A percentile compares a stretch with the other conserved stretches of the same genome.
Evolutionary conservation across 2,329 filamentous ascomycete genomes (phyloP).

Genomic region (Didymella arachidicola): DNA sequence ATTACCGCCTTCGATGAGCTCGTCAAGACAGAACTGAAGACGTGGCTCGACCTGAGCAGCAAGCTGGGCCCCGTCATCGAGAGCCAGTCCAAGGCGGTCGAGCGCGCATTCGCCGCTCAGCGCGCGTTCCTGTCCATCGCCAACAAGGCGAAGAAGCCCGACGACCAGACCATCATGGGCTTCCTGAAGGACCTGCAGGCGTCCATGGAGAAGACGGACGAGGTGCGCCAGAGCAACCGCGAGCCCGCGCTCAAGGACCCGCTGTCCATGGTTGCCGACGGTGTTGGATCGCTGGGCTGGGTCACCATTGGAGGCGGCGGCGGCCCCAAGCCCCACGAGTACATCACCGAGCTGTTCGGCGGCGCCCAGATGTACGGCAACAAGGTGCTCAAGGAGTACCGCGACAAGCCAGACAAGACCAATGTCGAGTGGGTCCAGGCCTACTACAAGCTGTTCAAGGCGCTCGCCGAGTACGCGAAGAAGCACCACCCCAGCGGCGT

Average conservation of each 20-base stretch:
- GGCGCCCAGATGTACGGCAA: conserved; percentile 95
- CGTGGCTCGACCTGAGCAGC: conserved; percentile 79
- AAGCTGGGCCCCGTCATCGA: conserved; percentile 79
- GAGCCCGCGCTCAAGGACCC: conserved; percentile 79
- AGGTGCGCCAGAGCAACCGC: conserved; percentile 83
- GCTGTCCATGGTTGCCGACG: conserved; percentile 85
- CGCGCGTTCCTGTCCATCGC: conserved; percentile 87
- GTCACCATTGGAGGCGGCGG: conserved; percentile 73
- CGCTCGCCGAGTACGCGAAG: conserved; percentile 83
- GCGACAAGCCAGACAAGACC: conserved; percentile 76
- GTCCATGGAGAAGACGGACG: conserved; percentile 78
- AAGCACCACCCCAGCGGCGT: conserved; percentile 81
- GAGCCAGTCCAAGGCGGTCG: conserved; percentile 70
- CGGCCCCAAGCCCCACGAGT: conserved; percentile 75
- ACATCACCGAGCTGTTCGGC: conserved; percentile 81
- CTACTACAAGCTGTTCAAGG: conserved; percentile 90
- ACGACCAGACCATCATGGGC: conserved; percentile 74
- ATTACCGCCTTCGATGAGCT: conserved; percentile 88
- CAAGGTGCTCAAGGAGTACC: conserved; percentile 88
- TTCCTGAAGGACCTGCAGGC: conserved; percentile 88
- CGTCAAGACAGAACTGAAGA: conserved; percentile 74
- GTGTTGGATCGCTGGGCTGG: conserved; percentile 90
- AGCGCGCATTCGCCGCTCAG: conserved; percentile 79
- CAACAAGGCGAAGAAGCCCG: conserved; percentile 91
- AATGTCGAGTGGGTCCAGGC: conserved; percentile 87